phyloP scores from a whole-genome alignment of 148 eudicot genomes.

The Rhododendron williamsianum region DNA sequence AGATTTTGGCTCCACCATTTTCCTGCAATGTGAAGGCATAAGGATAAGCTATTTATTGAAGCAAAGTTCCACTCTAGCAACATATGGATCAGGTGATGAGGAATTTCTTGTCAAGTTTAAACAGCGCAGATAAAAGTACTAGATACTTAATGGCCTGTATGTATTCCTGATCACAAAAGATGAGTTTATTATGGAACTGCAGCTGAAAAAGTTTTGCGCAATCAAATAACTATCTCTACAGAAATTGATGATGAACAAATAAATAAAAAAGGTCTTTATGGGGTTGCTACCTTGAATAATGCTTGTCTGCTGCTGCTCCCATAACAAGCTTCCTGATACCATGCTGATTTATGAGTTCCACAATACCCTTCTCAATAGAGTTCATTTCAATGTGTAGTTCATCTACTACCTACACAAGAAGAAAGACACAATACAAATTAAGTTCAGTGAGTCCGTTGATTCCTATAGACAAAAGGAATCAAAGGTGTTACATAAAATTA shows the following conservation, averaged over 20 bases:
- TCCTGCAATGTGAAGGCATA: conserved; percentile 41
- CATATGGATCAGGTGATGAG: background rate
- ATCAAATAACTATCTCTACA: background rate
- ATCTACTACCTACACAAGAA: conserved; percentile 54
- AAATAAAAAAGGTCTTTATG: background rate
- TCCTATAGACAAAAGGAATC: background rate
- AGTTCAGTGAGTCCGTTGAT: background rate
- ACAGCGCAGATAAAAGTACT: background rate
- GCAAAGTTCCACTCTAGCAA: background rate
- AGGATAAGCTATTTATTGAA: conserved; percentile 6
- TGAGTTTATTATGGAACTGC: background rate
- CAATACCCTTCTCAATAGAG: conserved; percentile 75
- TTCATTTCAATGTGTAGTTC: conserved; percentile 39
- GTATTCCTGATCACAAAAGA: background rate
- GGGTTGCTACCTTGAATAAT: conserved; percentile 45
- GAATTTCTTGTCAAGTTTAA: background rate
- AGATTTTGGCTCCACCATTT: conserved; percentile 67
- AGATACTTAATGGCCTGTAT: background rate
- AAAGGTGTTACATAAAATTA: background rate
- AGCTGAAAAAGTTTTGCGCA: background rate
- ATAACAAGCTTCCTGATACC: conserved; percentile 71
- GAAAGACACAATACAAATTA: background rate
- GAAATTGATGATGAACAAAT: background rate
- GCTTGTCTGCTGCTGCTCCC: conserved; percentile 77
- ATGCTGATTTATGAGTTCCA: conserved; percentile 53